Percentiles rank a stretch among this genome's conserved stretches.
Conservation (phyloP, 2,329 filamentous ascomycete genomes). For the Alternaria arbusti region DNA sequence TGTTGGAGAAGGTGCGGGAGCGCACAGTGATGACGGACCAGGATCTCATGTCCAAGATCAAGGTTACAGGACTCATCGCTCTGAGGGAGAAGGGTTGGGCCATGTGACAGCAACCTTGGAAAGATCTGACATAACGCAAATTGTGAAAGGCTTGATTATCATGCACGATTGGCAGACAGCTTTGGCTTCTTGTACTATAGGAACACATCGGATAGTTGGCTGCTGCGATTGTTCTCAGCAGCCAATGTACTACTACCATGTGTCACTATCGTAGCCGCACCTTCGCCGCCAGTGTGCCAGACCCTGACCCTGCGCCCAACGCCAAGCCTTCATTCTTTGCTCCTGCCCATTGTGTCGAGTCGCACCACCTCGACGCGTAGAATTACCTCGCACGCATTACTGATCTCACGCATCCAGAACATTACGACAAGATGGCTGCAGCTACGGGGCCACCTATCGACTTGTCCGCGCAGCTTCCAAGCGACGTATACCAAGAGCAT, state of each 20-base stretch:
- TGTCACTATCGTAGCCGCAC: background rate
- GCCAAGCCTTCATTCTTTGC: background rate
- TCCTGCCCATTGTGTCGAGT: background rate
- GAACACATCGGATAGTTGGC: background rate
- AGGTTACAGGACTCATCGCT: background rate
- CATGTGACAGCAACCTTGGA: background rate
- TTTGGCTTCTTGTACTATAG: background rate
- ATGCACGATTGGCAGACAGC: background rate
- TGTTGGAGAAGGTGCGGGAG: background rate
- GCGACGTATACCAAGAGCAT: background rate
- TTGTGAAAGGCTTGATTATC: background rate
- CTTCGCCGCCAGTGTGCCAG: background rate
- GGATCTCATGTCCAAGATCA: background rate
- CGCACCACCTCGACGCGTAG: background rate
- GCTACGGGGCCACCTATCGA: rapidly evolving
- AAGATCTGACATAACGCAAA: background rate
- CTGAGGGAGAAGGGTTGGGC: background rate
- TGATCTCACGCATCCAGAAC: background rate
- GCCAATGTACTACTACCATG: background rate
- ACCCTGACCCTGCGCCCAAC: background rate
- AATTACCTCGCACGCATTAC: background rate
- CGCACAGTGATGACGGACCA: background rate
- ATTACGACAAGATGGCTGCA: background rate
- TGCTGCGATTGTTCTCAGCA: background rate
- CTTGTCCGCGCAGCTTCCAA: background rate